Evolutionary conservation across 2,329 filamentous ascomycete species (phyloP).

Genomic region (Ampelomyces quisqualis): DNA sequence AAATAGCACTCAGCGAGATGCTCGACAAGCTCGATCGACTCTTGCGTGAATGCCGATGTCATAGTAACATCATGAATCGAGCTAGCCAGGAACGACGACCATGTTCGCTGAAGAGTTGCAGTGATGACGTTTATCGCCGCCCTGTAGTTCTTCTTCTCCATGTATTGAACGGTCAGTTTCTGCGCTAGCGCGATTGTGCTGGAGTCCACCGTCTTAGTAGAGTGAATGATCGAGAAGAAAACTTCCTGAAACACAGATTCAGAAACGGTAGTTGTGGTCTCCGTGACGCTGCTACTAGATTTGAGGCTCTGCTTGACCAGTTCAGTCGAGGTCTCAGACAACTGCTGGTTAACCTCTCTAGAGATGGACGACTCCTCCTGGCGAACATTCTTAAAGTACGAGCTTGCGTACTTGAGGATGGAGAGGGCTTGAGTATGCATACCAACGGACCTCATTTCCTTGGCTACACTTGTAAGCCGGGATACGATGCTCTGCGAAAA

Average conservation of each 20-base stretch:
- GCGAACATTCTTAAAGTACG: conserved; percentile 36
- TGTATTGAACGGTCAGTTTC: conserved; percentile 47
- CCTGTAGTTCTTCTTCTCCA: conserved; percentile 50
- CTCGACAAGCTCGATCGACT: conserved; percentile 51
- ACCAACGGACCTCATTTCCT: conserved; percentile 50
- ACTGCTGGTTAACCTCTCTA: conserved; percentile 45
- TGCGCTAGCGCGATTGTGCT: conserved; percentile 47
- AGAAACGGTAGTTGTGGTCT: conserved; percentile 41
- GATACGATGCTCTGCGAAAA: conserved; percentile 43
- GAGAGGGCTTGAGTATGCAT: conserved; percentile 49
- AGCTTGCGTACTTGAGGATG: conserved; percentile 48
- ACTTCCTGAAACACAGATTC: conserved; percentile 50
- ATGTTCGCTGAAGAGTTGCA: conserved; percentile 48
- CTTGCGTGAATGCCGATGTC: conserved; percentile 47
- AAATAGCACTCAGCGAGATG: conserved; percentile 51
- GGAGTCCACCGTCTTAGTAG: conserved; percentile 44
- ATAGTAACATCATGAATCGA: conserved; percentile 50
- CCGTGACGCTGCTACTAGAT: conserved; percentile 37
- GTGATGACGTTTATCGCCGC: conserved; percentile 52
- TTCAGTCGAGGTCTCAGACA: conserved; percentile 47
- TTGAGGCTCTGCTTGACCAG: conserved; percentile 45
- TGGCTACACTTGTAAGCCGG: conserved; percentile 45
- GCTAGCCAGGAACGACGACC: conserved; percentile 50
- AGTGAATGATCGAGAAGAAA: conserved; percentile 45
- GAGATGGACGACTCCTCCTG: conserved; percentile 44